A percentile compares a stretch with the other conserved stretches of the same genome.
These are phyloP conservation scores for Trichosporon faecale DNA, from an alignment of 1,284 basidiomycete genomes.

Conservation along the genomic window DNA sequence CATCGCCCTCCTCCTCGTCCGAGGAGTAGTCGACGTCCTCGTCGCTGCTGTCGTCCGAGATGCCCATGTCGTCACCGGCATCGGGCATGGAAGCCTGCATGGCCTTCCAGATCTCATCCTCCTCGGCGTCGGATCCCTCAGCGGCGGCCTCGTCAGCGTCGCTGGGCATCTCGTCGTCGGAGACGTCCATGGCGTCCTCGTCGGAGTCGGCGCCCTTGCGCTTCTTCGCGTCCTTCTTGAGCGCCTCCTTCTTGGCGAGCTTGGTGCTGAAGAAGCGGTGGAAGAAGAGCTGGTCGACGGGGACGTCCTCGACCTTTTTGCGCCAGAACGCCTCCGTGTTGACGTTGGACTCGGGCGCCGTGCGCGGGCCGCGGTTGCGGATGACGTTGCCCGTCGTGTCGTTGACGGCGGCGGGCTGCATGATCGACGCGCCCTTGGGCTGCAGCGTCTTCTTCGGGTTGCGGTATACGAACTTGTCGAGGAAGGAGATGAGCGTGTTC, in stretches of 20 bases:
- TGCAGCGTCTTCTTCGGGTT: conserved; percentile 82
- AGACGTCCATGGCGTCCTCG: conserved; percentile 23
- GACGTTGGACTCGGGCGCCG: conserved; percentile 53
- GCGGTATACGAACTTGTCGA: conserved; percentile 87
- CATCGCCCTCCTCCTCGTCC: conserved; percentile 56
- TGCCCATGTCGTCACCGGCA: conserved; percentile 58
- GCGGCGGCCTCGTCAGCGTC: conserved; percentile 31
- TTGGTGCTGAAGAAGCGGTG: conserved; percentile 56
- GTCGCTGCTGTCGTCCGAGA: conserved; percentile 60
- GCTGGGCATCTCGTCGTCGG: conserved; percentile 29
- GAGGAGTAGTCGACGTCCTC: conserved; percentile 57
- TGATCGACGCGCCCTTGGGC: conserved; percentile 74
- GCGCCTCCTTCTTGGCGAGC: conserved; percentile 58
- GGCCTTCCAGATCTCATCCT: conserved; percentile 80
- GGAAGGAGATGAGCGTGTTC: conserved; percentile 88
- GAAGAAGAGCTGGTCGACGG: conserved; percentile 76
- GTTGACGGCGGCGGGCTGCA: conserved; percentile 85
- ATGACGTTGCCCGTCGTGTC: conserved; percentile 64
- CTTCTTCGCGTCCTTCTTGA: conserved; percentile 55
- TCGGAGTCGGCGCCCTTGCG: conserved; percentile 36
- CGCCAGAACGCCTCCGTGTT: conserved; percentile 72
- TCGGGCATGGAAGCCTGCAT: conserved; percentile 78
- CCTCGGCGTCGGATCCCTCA: conserved; percentile 57
- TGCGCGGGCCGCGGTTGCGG: conserved; percentile 63
- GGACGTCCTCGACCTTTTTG: conserved; percentile 69